These are phyloP conservation scores for Chlamydomonas applanata DNA, from an alignment of 139 green algal species.

Conservation along the genomic window DNA sequence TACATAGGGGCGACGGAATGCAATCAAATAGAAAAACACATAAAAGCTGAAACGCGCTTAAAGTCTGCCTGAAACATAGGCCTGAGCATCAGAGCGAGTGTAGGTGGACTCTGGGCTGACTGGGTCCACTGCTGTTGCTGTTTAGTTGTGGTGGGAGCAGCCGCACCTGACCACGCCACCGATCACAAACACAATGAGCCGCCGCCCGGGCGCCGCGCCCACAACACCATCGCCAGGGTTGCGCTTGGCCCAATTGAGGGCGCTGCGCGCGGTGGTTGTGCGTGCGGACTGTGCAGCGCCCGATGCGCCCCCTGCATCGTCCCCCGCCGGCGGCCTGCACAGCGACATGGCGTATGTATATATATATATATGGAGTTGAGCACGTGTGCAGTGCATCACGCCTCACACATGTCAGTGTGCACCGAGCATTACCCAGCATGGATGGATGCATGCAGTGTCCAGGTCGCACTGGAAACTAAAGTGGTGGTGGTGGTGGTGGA, in stretches of 20 bases:
- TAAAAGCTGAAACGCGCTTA: not conserved
- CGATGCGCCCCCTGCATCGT: conserved; percentile 14
- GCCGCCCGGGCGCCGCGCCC: conserved; percentile 16
- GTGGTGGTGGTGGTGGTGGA: too few relatives aligned
- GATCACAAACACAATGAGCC: conserved; percentile 86
- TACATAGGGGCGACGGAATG: too few relatives aligned
- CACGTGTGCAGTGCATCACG: not conserved
- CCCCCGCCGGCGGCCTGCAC: conserved; percentile 20
- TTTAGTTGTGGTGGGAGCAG: too few relatives aligned
- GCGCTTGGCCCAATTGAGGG: conserved; percentile 38
- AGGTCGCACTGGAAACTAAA: too few relatives aligned
- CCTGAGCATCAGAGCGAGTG: not conserved
- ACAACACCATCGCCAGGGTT: not conserved
- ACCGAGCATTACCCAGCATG: too few relatives aligned
- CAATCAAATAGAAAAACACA: not conserved
- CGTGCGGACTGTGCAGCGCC: not conserved
- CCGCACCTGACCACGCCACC: conserved; percentile 74
- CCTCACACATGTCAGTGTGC: too few relatives aligned
- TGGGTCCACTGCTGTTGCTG: too few relatives aligned
- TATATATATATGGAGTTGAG: too few relatives aligned
- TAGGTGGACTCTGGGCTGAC: too few relatives aligned
- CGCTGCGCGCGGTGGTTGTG: conserved; percentile 2
- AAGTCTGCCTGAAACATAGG: not conserved
- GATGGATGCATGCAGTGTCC: too few relatives aligned
- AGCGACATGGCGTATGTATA: not conserved